Percentiles rank a stretch among this genome's conserved stretches.
These are phyloP conservation scores for Camillea tinctor DNA, from an alignment of 2,329 filamentous ascomycete species.

Conservation along the genomic window DNA sequence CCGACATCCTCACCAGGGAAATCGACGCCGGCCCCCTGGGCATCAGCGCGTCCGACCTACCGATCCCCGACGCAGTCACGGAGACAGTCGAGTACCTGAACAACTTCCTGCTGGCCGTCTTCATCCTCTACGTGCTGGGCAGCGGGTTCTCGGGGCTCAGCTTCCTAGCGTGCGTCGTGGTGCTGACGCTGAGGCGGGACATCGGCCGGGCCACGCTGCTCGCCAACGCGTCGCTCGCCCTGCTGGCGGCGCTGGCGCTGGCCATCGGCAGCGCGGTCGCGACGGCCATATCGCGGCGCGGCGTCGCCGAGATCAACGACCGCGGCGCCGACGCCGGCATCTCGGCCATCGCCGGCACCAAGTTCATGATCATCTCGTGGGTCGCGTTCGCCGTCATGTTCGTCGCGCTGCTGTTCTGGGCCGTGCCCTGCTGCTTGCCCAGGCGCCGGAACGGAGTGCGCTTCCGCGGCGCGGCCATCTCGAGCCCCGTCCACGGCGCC, in stretches of 20 bases:
- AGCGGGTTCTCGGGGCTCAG: constrained; percentile 42
- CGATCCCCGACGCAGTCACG: constrained; percentile 44
- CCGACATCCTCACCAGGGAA: constrained; percentile 45
- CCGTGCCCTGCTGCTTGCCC: constrained; percentile 17
- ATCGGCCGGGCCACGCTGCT: constrained; percentile 24
- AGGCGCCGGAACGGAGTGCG: not conserved
- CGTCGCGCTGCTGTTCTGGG: constrained; percentile 41
- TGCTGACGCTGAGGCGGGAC: constrained; percentile 26
- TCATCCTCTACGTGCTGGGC: constrained; percentile 48
- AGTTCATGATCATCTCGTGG: constrained; percentile 49
- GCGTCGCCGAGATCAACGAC: constrained; percentile 41
- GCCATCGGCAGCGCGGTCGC: constrained; percentile 43
- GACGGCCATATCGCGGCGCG: constrained; percentile 41
- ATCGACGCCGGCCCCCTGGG: constrained; percentile 44
- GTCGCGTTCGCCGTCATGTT: constrained; percentile 46
- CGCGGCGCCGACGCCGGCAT: constrained; percentile 45
- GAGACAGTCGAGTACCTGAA: constrained; percentile 51
- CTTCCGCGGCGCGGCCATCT: not conserved
- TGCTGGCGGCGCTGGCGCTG: constrained; percentile 38
- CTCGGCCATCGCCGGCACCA: constrained; percentile 40
- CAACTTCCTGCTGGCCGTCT: constrained; percentile 45
- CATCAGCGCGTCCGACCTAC: constrained; percentile 45
- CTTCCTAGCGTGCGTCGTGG: constrained; percentile 39
- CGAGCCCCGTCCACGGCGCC: not conserved
- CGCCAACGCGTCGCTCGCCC: constrained; percentile 38